phyloP scores from a whole-genome alignment of 768 basidiomycete species.

The Lepiota subincarnata region DNA sequence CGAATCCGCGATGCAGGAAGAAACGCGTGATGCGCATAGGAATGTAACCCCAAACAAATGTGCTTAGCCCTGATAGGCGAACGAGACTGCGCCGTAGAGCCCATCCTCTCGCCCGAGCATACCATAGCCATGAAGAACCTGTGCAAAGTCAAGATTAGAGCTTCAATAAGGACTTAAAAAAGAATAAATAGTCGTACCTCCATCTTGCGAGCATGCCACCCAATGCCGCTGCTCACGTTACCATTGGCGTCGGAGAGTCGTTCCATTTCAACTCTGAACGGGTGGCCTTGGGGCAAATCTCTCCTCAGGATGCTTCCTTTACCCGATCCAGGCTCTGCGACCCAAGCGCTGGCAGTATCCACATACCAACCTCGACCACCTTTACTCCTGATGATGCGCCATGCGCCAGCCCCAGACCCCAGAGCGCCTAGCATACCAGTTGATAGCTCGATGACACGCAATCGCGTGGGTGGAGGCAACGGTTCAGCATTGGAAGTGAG shows the following conservation, averaged over 20 bases:
- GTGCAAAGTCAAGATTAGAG: background rate
- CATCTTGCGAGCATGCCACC: constrained; percentile 97
- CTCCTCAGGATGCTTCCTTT: constrained; percentile 48
- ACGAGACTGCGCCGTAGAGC: constrained; percentile 89
- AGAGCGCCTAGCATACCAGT: constrained; percentile 65
- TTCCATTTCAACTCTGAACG: constrained; percentile 67
- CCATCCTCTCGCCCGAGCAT: constrained; percentile 93
- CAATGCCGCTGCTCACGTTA: constrained; percentile 86
- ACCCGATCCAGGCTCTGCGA: constrained; percentile 36
- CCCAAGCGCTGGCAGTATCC: constrained; percentile 83
- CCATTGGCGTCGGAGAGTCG: constrained; percentile 77
- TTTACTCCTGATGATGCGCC: constrained; percentile 89
- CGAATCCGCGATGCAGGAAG: no score
- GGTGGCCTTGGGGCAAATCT: constrained; percentile 57
- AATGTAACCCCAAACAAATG: no score
- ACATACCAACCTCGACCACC: constrained; percentile 96
- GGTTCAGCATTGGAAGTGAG: constrained; percentile 29
- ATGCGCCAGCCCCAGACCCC: constrained; percentile 76
- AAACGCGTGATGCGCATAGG: background rate
- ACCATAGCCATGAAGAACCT: constrained; percentile 86
- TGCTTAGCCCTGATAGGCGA: constrained; percentile 83
- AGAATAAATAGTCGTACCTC: constrained; percentile 55
- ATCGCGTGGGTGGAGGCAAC: constrained; percentile 54
- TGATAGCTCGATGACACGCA: constrained; percentile 87
- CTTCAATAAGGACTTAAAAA: background rate